These are phyloP conservation scores for Pythium apleroticum DNA, from an alignment of 352 stramenopile species.

Conservation along the genomic window DNA sequence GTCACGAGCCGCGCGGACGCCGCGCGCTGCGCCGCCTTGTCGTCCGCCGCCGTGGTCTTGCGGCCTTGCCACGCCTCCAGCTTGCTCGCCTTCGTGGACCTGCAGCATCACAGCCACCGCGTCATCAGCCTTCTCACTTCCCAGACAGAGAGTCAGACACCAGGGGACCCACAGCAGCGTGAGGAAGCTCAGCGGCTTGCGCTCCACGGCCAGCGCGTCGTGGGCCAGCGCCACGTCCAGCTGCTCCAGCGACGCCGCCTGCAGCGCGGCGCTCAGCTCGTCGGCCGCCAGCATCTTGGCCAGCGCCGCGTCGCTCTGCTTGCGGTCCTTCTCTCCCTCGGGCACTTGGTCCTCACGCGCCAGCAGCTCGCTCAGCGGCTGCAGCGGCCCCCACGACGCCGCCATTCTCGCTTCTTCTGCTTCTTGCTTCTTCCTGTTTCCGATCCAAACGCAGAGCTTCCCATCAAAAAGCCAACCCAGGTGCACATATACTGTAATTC, in stretches of 20 bases:
- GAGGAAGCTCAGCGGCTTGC: conserved; percentile 47
- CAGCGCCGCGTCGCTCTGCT: conserved; percentile 50
- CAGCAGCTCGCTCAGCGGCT: conserved; percentile 47
- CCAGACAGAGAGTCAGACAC: background rate
- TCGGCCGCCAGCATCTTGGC: conserved; percentile 41
- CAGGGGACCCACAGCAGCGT: conserved; percentile 37
- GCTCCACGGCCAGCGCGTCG: conserved; percentile 49
- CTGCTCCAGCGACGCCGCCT: conserved; percentile 51
- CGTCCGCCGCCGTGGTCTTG: conserved; percentile 20
- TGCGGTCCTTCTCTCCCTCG: conserved; percentile 43
- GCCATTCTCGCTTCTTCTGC: conserved; percentile 6
- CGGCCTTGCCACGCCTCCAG: conserved; percentile 43
- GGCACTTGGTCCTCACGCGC: conserved; percentile 33
- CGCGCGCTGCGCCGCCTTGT: conserved; percentile 27
- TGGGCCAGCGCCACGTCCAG: conserved; percentile 57
- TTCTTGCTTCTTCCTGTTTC: background rate
- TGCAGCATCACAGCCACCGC: conserved; percentile 9
- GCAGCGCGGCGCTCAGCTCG: conserved; percentile 47
- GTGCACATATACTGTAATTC: conserved; percentile 1
- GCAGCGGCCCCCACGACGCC: conserved; percentile 49
- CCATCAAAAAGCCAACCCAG: conserved; percentile 13
- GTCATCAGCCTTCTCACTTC: background rate
- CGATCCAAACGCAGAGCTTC: conserved; percentile 3
- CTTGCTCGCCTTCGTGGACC: conserved; percentile 54
- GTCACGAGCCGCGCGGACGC: conserved; percentile 24